Base-by-base conservation (phyloP, 2,329 filamentous ascomycete genomes). In the Aspergillus floridensis region DNA sequence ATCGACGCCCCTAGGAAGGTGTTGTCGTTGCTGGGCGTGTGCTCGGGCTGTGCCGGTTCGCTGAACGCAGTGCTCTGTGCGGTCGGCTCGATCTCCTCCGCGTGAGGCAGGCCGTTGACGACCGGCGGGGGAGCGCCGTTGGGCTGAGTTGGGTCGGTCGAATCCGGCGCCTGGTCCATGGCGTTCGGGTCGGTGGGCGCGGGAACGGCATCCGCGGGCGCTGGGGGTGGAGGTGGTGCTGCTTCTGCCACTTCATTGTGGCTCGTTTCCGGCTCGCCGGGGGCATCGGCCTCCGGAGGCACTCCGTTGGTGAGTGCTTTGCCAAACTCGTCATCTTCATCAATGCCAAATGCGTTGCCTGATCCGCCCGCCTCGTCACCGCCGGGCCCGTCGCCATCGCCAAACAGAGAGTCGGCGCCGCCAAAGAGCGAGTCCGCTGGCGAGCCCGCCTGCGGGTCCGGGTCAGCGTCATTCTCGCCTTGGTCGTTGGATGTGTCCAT, bases 351-450 rank as follows among this genome's bases (percentile, higher is more conserved):
- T 4, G 75, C 78, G 49, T 85, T 87, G 24, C 83, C 79, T 71
- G 75, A 83, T 63, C 75, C 81, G 64, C 74, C 82, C 53, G 78
- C 79, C 22, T 77, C 76, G 41, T 76, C 75, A 12, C 72, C 75
- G 49, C 74, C 79, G 24, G 77, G 80, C 71, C 76, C 88, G 73
- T 89, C 87, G 56, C 84, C 88, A 65, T 96, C 92, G 2, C 93
- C 95, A 72, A 98, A 99, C 1, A 99, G 81, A 2, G 92, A 96
- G 50, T 92, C 92, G 0, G 91, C 92, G 0, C 90, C 89, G 11
- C 86, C 90, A 70, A 97, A 97, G 0, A 97, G 80, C 51, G 91
- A 96, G 62, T 93, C 90, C 11, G 87, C 86, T 0, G 88, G 91
- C 41, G 87, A 81, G 67, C 87, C 80, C 72, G 82, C 72, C 22